A percentile compares a stretch with the other conserved stretches of the same genome.
These are phyloP conservation scores for Phaeosphaeria sp. DNA, from an alignment of 2,329 filamentous ascomycete genomes.

Conservation along the genomic window DNA sequence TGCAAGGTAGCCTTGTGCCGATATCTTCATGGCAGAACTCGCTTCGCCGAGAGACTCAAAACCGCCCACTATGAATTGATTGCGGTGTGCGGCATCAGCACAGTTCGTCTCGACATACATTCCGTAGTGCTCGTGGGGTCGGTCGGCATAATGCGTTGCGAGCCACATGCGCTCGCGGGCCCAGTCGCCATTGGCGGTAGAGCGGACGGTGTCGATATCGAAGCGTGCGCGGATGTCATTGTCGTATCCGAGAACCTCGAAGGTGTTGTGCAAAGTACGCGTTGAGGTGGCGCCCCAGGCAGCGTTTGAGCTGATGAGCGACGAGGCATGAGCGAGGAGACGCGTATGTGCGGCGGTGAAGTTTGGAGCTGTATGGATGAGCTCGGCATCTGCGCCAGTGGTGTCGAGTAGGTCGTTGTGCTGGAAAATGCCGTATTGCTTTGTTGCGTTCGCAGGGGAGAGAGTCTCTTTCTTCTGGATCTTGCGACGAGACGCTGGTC, in stretches of 20 bases:
- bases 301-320: background rate
- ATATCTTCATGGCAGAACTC: slow-evolving; percentile 4
- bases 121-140: slow-evolving; percentile 1
- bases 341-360: slow-evolving; percentile 2
- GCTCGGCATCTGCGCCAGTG: background rate
- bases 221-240: slow-evolving; percentile 4
- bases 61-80: slow-evolving; percentile 3
- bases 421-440: background rate
- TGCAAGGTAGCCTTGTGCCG: background rate
- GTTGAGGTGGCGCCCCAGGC: slow-evolving; percentile 7
- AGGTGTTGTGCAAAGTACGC: background rate
- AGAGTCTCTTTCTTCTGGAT: background rate
- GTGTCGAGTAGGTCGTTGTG: background rate
- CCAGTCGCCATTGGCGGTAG: background rate
- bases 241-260: slow-evolving; percentile 3
- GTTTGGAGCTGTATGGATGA: slow-evolving; percentile 1
- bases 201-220: background rate
- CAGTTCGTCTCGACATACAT: slow-evolving; percentile 5
- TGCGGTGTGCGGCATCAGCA: background rate
- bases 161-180: background rate
- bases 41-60: slow-evolving; percentile 6
- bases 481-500: background rate
- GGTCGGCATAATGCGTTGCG: background rate
- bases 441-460: background rate
- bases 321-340: slow-evolving; percentile 6